Base-by-base conservation (phyloP, 495 filamentous ascomycete species). In the Xanthoparmelia taractica region DNA sequence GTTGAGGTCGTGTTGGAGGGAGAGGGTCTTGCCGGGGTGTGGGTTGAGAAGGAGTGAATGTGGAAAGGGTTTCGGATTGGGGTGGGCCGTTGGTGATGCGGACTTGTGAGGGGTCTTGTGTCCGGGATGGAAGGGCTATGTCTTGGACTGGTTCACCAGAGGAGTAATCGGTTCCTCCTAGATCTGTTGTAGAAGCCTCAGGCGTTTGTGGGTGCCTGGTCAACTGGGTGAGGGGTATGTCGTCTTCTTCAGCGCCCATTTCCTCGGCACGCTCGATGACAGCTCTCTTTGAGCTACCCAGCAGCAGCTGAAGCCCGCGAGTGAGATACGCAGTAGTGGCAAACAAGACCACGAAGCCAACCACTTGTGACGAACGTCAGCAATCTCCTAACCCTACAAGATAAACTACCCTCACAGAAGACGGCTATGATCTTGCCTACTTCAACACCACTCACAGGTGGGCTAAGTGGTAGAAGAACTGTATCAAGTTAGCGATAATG, bases 351-450 rank as follows among this genome's bases (percentile, higher is more conserved):
- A 78, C 55, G 66, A 80, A 82, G 33, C 78, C 80, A 60, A 82
- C 71, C n/a, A 81, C 78, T 83, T 36, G 8, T 45, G n/a, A 57
- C 27, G 15, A 27, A 52, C 41, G 31, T 58, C 20, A 48, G 54
- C 48, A 36, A 7, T 34, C 0, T 6, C 15, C 5, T 5, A 31
- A 25, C 29, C 52, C 59, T 18, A 55, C 29, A 34, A 36, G 20
- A 4, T 23, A 17, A 27, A 38, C 57, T 33, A 60, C 25, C 61
- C 79, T 71, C 37, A 82, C 80, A 61, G 57, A 82, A 83, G 8
- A 83, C 76, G 23, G 72, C 75, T 38, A 83, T 79, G 31, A 84
- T 81, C 69, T 82, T 83, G 37, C 71, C 73, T 20, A 82, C 79
- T 67, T 84, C 80, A 2, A 79, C 69, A 7, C 74, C 77, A 34